These are phyloP conservation scores for Penicillium canescens DNA, from an alignment of 495 filamentous ascomycete species.

Conservation along the genomic window DNA sequence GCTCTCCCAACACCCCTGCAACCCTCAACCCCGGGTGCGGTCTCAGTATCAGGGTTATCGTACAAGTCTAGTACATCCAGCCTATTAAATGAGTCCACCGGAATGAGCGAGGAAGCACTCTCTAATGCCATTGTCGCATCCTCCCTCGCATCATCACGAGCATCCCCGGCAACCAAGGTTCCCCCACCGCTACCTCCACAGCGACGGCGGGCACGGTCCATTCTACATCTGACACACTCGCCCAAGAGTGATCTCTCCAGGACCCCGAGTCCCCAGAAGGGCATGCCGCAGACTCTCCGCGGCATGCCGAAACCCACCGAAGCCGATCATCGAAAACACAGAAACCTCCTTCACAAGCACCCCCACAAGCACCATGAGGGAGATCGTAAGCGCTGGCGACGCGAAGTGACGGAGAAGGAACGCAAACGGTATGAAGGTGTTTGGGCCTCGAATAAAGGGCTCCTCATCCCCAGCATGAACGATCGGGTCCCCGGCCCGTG, in stretches of 20 bases:
- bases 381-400: slow-evolving; percentile 79
- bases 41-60: slow-evolving; percentile 27
- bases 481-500: not conserved
- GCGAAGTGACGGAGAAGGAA: slow-evolving; percentile 73
- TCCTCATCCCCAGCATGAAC: slow-evolving; percentile 42
- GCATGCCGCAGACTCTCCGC: slow-evolving; percentile 75
- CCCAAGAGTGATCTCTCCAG: slow-evolving; percentile 40
- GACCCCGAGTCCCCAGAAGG: slow-evolving; percentile 56
- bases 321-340: slow-evolving; percentile 49
- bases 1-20: slow-evolving; percentile 10
- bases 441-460: slow-evolving; percentile 88
- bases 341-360: slow-evolving; percentile 61
- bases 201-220: slow-evolving; percentile 49
- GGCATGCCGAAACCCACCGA: slow-evolving; percentile 58
- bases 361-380: slow-evolving; percentile 89
- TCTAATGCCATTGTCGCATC: slow-evolving; percentile 85
- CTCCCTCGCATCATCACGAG: slow-evolving; percentile 73
- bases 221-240: slow-evolving; percentile 37
- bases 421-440: slow-evolving; percentile 93
- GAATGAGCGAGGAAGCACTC: slow-evolving; percentile 50
- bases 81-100: slow-evolving; percentile 20
- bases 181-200: slow-evolving; percentile 45
- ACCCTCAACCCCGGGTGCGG: slow-evolving; percentile 27
- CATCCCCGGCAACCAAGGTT: slow-evolving; percentile 50
- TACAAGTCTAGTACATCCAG: slow-evolving; percentile 31